These are phyloP conservation scores for Fusarium bactridioides DNA, from an alignment of 2,329 filamentous ascomycete genomes.

Conservation along the genomic window DNA sequence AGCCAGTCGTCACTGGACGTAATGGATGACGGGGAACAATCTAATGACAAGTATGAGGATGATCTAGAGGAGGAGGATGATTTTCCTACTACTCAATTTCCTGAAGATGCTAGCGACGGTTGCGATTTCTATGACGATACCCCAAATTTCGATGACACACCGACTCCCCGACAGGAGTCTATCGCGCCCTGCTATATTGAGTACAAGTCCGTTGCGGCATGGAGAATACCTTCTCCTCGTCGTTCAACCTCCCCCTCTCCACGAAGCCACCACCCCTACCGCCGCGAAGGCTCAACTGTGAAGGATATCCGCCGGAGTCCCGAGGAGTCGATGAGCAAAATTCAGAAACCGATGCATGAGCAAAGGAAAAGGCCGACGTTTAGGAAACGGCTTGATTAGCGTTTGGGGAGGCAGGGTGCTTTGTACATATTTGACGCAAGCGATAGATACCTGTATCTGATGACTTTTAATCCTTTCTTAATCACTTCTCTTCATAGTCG, in stretches of 20 bases:
- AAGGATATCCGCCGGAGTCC: slow-evolving; percentile 54
- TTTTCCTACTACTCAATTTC: slow-evolving; percentile 50
- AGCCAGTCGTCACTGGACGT: slow-evolving; percentile 47
- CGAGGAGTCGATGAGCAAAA: slow-evolving; percentile 55
- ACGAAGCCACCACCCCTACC: slow-evolving; percentile 45
- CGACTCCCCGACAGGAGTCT: slow-evolving; percentile 52
- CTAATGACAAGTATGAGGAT: slow-evolving; percentile 44
- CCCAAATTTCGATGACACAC: slow-evolving; percentile 54
- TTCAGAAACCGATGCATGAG: slow-evolving; percentile 58
- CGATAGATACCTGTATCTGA: slow-evolving; percentile 51
- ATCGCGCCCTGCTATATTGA: slow-evolving; percentile 49
- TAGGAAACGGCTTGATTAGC: slow-evolving; percentile 53
- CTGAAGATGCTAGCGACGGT: slow-evolving; percentile 50
- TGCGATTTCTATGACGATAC: slow-evolving; percentile 47
- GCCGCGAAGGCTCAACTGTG: slow-evolving; percentile 34
- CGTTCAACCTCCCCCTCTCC: slow-evolving; percentile 48
- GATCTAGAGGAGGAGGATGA: slow-evolving; percentile 47
- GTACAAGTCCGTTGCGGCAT: slow-evolving; percentile 44
- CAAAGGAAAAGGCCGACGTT: slow-evolving; percentile 52
- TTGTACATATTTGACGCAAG: slow-evolving; percentile 52
- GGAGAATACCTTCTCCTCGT: slow-evolving; percentile 47
- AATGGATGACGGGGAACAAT: slow-evolving; percentile 42
- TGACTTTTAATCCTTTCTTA: slow-evolving; percentile 45
- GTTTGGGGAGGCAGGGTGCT: slow-evolving; percentile 41
- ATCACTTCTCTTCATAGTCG: slow-evolving; percentile 8